phyloP scores from a whole-genome alignment of 208 protist species.

The Naegleria lovaniensis region DNA sequence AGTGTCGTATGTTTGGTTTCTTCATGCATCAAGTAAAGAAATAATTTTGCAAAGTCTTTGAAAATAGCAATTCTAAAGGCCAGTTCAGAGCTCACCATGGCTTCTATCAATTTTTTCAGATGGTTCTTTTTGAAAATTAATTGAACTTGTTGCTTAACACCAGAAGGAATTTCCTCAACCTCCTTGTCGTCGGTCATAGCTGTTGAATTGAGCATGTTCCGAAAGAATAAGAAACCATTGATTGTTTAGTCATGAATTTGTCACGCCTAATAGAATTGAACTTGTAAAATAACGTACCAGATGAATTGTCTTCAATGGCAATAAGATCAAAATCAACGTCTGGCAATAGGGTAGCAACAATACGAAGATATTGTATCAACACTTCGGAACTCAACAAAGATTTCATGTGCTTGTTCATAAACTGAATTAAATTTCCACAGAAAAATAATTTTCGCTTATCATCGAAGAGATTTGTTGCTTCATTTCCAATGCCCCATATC shows the following conservation, averaged over 20 bases:
- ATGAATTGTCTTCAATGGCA: background rate
- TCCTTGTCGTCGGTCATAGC: background rate
- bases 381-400: background rate
- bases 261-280: too few species aligned
- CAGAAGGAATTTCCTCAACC: background rate
- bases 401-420: background rate
- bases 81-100: background rate
- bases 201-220: too few species aligned
- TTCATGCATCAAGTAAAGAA: background rate
- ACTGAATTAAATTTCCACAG: background rate
- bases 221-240: too few species aligned
- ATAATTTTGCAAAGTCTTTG: background rate
- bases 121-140: background rate
- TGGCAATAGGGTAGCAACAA: background rate
- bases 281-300: background rate
- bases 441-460: background rate
- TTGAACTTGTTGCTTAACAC: background rate
- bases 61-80: background rate
- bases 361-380: background rate
- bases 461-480: background rate
- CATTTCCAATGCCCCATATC: background rate
- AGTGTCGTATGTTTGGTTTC: background rate
- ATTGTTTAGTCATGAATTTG: too few species aligned
- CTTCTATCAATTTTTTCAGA: background rate
- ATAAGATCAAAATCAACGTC: background rate